Base-by-base conservation (phyloP, 805 yeast genomes). In the Yarrowia phangngaensis region DNA sequence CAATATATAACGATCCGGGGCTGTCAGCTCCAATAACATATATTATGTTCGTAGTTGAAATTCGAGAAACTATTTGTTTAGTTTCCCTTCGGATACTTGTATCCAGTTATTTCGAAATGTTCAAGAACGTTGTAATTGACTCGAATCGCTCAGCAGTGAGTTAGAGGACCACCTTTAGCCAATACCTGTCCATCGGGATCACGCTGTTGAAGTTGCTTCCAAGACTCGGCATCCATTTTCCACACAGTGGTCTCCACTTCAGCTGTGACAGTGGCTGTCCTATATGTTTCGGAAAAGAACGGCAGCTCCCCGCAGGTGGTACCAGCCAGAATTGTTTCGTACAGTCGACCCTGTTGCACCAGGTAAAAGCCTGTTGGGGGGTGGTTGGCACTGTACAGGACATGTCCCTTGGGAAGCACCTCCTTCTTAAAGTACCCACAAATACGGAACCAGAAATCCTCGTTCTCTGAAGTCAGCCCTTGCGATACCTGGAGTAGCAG, bases 51-150 rank as follows among this genome's bases (percentile, higher is more conserved):
- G n/a, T n/a, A n/a, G n/a, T n/a, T n/a, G n/a, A n/a, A n/a, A n/a
- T n/a, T n/a, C n/a, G n/a, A n/a, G n/a, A n/a, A n/a, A n/a, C n/a
- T n/a, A n/a, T n/a, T n/a, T n/a, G n/a, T n/a, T n/a, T n/a, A n/a
- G n/a, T n/a, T n/a, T n/a, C n/a, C n/a, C n/a, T n/a, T n/a, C n/a
- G n/a, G n/a, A n/a, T n/a, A n/a, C n/a, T n/a, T n/a, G n/a, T n/a
- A n/a, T n/a, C n/a, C n/a, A n/a, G n/a, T n/a, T n/a, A n/a, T n/a
- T n/a, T n/a, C n/a, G n/a, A n/a, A n/a, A n/a, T n/a, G n/a, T n/a
- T n/a, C n/a, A n/a, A n/a, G n/a, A n/a, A 85, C 3, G 92, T 86
- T 3, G 90, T 75, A 55, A 87, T 69, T 20, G 84, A 76, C 53
- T 80, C 85, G 57, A 82, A 82, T 54, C 95, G 69, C 57, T 78